These are phyloP conservation scores for Mycena venus DNA, from an alignment of 768 basidiomycete species.

Conservation along the genomic window DNA sequence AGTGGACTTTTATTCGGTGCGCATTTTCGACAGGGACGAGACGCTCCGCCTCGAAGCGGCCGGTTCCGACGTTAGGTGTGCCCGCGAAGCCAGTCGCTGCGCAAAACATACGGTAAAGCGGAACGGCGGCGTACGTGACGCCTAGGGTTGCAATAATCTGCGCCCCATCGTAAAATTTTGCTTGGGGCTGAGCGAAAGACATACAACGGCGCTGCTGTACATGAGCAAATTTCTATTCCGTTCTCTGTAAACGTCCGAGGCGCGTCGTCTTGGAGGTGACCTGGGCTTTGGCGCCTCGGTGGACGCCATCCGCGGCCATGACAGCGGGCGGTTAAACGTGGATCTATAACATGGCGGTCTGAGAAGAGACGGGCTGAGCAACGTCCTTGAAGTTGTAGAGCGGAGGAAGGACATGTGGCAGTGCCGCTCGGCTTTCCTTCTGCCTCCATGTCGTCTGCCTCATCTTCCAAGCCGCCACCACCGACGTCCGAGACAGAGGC, in stretches of 20 bases:
- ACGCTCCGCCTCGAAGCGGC: conserved; percentile 86
- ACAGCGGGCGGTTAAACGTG: conserved; percentile 1
- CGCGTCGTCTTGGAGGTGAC: conserved; percentile 20
- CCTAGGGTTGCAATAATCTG: conserved; percentile 87
- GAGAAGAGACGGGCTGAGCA: background rate
- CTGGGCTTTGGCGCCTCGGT: conserved; percentile 27
- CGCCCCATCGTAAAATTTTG: conserved; percentile 9
- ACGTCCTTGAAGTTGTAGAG: conserved; percentile 6
- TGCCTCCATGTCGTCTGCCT: conserved; percentile 38
- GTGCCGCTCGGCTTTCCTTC: background rate
- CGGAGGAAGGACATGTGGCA: conserved; percentile 25
- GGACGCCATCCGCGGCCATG: conserved; percentile 21
- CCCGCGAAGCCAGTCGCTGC: conserved; percentile 97
- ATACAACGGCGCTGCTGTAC: conserved; percentile 87
- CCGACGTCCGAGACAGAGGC: conserved; percentile 50
- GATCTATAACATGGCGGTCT: conserved; percentile 22
- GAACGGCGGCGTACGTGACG: conserved; percentile 96
- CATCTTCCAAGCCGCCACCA: conserved; percentile 39
- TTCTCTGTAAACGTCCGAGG: conserved; percentile 59
- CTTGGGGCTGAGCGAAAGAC: conserved; percentile 42
- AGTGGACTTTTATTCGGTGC: conserved; percentile 90
- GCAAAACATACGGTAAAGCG: conserved; percentile 98
- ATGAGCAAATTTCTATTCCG: conserved; percentile 83
- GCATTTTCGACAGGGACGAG: conserved; percentile 81
- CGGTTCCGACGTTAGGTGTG: conserved; percentile 91